phyloP scores from a whole-genome alignment of 495 filamentous ascomycete species.

The Neurospora sp. region DNA sequence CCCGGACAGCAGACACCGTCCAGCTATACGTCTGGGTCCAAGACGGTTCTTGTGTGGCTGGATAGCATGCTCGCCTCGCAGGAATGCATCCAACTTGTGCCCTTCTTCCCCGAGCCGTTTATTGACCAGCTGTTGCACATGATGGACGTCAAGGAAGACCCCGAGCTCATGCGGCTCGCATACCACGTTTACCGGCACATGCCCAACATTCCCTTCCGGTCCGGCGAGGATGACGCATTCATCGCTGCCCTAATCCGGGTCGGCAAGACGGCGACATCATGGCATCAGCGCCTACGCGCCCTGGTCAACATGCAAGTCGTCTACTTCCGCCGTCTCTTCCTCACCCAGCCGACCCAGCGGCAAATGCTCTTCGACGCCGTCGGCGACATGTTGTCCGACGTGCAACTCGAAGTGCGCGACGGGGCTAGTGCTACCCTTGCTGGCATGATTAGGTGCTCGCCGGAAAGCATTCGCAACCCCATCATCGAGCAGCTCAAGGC shows the following conservation, averaged over 20 bases:
- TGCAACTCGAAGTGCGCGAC: conserved; percentile 89
- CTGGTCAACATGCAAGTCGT: conserved; percentile 99
- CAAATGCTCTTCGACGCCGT: conserved; percentile 80
- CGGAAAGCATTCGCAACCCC: conserved; percentile 61
- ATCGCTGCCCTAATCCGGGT: conserved; percentile 80
- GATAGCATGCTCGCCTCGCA: conserved; percentile 82
- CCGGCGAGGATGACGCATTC: conserved; percentile 73
- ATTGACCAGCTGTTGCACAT: conserved; percentile 91
- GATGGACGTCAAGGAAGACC: conserved; percentile 99
- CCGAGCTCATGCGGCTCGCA: conserved; percentile 84
- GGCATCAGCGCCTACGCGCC: conserved; percentile 94
- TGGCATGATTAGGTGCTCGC: conserved; percentile 98
- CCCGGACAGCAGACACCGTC: conserved; percentile 89
- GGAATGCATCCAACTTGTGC: conserved; percentile 83
- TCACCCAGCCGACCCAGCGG: conserved; percentile 69
- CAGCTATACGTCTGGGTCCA: conserved; percentile 89
- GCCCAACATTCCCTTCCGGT: conserved; percentile 87
- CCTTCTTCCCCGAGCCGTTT: conserved; percentile 84
- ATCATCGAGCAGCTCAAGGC: conserved; percentile 65
- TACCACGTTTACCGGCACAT: conserved; percentile 97
- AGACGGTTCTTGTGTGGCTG: conserved; percentile 92
- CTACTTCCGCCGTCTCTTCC: conserved; percentile 93
- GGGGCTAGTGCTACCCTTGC: conserved; percentile 84
- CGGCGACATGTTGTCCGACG: conserved; percentile 83
- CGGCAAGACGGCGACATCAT: conserved; percentile 73